Percentiles rank a stretch among this genome's conserved stretches.
These are phyloP conservation scores for Gardenia jasminoides DNA, from an alignment of 257 asterid species.

Conservation along the genomic window DNA sequence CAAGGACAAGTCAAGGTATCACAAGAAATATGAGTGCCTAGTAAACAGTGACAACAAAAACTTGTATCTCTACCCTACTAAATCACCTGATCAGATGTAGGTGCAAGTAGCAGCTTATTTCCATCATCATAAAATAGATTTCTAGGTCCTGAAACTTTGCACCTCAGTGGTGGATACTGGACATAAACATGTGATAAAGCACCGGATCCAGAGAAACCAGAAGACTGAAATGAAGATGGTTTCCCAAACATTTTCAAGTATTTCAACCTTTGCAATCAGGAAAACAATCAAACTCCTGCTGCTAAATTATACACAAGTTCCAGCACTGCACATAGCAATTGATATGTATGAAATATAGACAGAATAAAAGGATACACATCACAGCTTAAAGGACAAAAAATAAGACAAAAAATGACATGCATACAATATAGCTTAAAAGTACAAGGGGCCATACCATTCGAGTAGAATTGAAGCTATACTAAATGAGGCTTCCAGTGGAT, in stretches of 20 bases:
- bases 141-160: slow-evolving; percentile 59
- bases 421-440: background rate
- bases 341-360: background rate
- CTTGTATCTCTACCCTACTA: background rate
- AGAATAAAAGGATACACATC: background rate
- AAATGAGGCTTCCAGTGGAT: slow-evolving; percentile 7
- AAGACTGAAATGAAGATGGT: slow-evolving; percentile 62
- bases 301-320: background rate
- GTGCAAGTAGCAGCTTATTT: slow-evolving; percentile 60
- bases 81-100: slow-evolving; percentile 73
- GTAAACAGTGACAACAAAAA: background rate
- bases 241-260: slow-evolving; percentile 51
- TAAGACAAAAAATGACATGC: background rate
- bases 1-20: background rate
- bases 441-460: slow-evolving; percentile 16
- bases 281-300: background rate
- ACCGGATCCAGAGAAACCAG: slow-evolving; percentile 67
- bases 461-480: slow-evolving; percentile 4
- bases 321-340: slow-evolving; percentile 5
- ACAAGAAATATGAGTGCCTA: background rate
- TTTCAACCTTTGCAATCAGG: slow-evolving; percentile 23
- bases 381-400: background rate
- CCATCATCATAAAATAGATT: slow-evolving; percentile 77
- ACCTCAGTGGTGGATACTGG: slow-evolving; percentile 78
- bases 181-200: slow-evolving; percentile 81